These are phyloP conservation scores for Gossypium australe DNA, from an alignment of 345 rosid genomes.

Conservation along the genomic window DNA sequence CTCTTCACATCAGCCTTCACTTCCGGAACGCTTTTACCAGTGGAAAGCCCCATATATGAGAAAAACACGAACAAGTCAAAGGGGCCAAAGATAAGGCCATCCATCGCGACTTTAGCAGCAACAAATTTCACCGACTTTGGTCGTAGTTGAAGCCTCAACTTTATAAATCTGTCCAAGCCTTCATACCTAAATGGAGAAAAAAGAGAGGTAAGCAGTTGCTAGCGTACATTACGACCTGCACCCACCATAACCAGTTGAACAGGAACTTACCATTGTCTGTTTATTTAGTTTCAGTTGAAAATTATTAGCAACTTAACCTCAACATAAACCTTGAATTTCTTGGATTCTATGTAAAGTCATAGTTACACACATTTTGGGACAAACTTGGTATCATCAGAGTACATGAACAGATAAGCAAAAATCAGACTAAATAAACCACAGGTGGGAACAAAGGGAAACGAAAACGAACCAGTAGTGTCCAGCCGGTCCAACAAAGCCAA, in stretches of 20 bases:
- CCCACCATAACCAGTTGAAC: neutral
- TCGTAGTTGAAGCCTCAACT: slow-evolving; percentile 47
- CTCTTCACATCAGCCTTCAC: slow-evolving; percentile 83
- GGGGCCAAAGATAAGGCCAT: slow-evolving; percentile 83
- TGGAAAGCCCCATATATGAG: slow-evolving; percentile 78
- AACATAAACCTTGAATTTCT: neutral
- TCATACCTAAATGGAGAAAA: slow-evolving; percentile 53
- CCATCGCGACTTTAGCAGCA: slow-evolving; percentile 83
- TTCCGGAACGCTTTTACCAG: slow-evolving; percentile 57
- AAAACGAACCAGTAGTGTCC: slow-evolving; percentile 77
- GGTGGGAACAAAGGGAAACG: slow-evolving; percentile 7
- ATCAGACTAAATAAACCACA: slow-evolving; percentile 1
- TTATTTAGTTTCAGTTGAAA: too few relatives aligned
- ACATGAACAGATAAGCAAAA: neutral
- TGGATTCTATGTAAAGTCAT: neutral
- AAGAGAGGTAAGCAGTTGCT: neutral
- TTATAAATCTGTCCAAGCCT: slow-evolving; percentile 68
- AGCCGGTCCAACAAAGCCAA: slow-evolving; percentile 81
- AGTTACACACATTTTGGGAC: neutral
- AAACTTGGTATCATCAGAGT: neutral
- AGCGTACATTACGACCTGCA: neutral
- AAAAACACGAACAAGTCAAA: slow-evolving; percentile 74
- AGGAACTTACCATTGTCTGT: neutral
- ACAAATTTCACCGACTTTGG: slow-evolving; percentile 71
- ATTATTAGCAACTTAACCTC: neutral